phyloP scores from a whole-genome alignment of 2,329 filamentous ascomycete species.

The Rhytidhysteron rufulum region DNA sequence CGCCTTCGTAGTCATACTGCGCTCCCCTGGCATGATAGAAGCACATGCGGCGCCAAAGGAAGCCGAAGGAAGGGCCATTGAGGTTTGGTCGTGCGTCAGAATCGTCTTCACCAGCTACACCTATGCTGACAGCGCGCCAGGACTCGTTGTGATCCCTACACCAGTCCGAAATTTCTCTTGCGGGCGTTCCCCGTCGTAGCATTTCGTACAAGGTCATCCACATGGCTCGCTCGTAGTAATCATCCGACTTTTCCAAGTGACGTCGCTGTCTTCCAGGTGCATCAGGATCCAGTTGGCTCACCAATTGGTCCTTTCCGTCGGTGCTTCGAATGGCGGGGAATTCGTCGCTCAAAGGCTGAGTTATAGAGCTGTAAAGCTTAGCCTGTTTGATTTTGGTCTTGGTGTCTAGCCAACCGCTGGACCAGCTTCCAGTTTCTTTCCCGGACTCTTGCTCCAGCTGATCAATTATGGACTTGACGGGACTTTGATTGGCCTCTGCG shows the following conservation, averaged over 20 bases:
- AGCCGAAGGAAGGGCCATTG: slow-evolving; percentile 37
- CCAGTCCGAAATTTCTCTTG: slow-evolving; percentile 76
- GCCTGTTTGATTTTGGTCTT: slow-evolving; percentile 84
- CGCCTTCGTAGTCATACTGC: slow-evolving; percentile 74
- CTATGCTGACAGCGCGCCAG: slow-evolving; percentile 83
- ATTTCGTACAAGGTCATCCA: slow-evolving; percentile 96
- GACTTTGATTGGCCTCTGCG: slow-evolving; percentile 62
- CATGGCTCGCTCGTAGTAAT: slow-evolving; percentile 82
- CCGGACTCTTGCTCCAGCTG: slow-evolving; percentile 70
- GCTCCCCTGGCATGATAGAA: slow-evolving; percentile 67
- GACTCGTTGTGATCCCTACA: slow-evolving; percentile 79
- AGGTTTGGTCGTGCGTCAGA: slow-evolving; percentile 39
- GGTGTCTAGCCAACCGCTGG: slow-evolving; percentile 89
- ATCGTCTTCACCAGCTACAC: slow-evolving; percentile 56
- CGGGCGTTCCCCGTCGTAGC: slow-evolving; percentile 75
- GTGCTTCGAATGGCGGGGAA: slow-evolving; percentile 47
- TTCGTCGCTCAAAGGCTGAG: slow-evolving; percentile 21
- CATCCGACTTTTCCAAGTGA: slow-evolving; percentile 74
- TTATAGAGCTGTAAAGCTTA: slow-evolving; percentile 64
- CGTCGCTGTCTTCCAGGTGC: slow-evolving; percentile 75
- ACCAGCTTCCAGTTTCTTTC: slow-evolving; percentile 61
- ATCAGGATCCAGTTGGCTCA: slow-evolving; percentile 91
- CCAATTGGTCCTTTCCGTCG: slow-evolving; percentile 56
- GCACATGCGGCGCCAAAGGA: slow-evolving; percentile 74
- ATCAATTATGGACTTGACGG: slow-evolving; percentile 71